These are phyloP conservation scores for Waltergamsia citrina DNA, from an alignment of 2,329 filamentous ascomycete species.

Conservation along the genomic window DNA sequence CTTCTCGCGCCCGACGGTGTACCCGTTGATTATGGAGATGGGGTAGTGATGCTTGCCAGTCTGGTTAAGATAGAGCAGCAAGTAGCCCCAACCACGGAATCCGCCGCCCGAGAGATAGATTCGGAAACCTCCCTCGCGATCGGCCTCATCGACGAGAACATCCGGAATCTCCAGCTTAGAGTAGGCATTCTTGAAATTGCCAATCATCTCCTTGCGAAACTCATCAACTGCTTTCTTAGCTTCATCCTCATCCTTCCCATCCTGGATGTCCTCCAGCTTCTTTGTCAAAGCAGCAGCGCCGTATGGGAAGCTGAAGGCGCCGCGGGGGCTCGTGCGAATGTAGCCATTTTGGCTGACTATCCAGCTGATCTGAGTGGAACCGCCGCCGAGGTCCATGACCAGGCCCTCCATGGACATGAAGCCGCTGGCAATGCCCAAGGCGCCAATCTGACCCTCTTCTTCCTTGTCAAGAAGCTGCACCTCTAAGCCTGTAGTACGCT, in stretches of 20 bases:
- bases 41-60: constrained; percentile 53
- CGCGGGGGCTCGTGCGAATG: constrained; percentile 39
- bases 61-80: constrained; percentile 49
- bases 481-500: constrained; percentile 45
- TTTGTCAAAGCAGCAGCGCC: constrained; percentile 58
- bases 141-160: constrained; percentile 32
- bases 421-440: constrained; percentile 56
- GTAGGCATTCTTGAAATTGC: constrained; percentile 41
- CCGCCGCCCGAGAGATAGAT: constrained; percentile 63
- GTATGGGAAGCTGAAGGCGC: constrained; percentile 59
- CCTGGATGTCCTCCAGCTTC: constrained; percentile 34
- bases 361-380: constrained; percentile 63
- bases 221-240: constrained; percentile 32
- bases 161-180: constrained; percentile 41
- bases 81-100: constrained; percentile 63
- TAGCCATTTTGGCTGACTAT: constrained; percentile 40
- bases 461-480: constrained; percentile 55
- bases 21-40: constrained; percentile 65
- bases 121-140: constrained; percentile 37
- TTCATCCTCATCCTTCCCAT: constrained; percentile 23
- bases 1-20: constrained; percentile 35
- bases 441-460: constrained; percentile 56
- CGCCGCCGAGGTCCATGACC: constrained; percentile 65
- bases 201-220: constrained; percentile 39
- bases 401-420: constrained; percentile 51